Percentiles rank a stretch among this genome's conserved stretches.
Evolutionary conservation across 2,329 filamentous ascomycete genomes (phyloP).

Genomic region (Fusarium buxicola): DNA sequence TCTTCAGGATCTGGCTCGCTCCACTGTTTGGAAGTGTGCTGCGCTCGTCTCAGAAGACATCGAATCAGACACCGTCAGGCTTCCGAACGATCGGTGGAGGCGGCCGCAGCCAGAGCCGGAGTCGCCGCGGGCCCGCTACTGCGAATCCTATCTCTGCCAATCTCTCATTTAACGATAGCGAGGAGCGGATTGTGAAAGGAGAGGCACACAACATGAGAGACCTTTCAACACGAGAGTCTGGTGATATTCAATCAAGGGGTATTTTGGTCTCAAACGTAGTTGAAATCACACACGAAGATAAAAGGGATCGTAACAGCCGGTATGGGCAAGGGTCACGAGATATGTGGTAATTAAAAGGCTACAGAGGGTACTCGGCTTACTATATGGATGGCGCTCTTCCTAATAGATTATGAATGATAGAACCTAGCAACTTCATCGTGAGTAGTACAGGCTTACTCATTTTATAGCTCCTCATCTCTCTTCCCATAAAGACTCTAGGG

Average conservation of each 20-base stretch:
- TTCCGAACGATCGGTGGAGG: conserved; percentile 57
- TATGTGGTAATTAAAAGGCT: conserved; percentile 24
- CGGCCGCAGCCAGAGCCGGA: conserved; percentile 46
- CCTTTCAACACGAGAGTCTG: conserved; percentile 14
- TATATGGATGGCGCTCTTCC: too few species aligned
- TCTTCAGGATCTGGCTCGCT: conserved; percentile 55
- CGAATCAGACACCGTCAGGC: conserved; percentile 53
- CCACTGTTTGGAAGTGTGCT: conserved; percentile 47
- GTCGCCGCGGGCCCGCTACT: conserved; percentile 48
- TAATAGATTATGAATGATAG: too few species aligned
- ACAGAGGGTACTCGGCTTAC: too few species aligned
- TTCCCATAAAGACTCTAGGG: too few species aligned
- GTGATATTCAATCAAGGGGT: conserved; percentile 37
- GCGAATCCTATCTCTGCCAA: conserved; percentile 52
- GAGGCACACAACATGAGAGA: conserved; percentile 53
- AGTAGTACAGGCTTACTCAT: too few species aligned
- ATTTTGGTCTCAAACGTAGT: conserved; percentile 58
- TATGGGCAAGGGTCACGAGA: conserved; percentile 3
- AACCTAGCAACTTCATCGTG: too few species aligned
- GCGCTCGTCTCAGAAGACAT: conserved; percentile 51
- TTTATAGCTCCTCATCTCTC: too few species aligned
- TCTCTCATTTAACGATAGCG: conserved; percentile 53
- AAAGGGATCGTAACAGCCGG: conserved; percentile 18
- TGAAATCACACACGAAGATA: conserved; percentile 48
- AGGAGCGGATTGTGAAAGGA: conserved; percentile 57